Evolutionary conservation across 1,284 basidiomycete species (phyloP), one percentile per base, ranked within the genome.

Genomic region (Ceraceosorus bombacis): DNA sequence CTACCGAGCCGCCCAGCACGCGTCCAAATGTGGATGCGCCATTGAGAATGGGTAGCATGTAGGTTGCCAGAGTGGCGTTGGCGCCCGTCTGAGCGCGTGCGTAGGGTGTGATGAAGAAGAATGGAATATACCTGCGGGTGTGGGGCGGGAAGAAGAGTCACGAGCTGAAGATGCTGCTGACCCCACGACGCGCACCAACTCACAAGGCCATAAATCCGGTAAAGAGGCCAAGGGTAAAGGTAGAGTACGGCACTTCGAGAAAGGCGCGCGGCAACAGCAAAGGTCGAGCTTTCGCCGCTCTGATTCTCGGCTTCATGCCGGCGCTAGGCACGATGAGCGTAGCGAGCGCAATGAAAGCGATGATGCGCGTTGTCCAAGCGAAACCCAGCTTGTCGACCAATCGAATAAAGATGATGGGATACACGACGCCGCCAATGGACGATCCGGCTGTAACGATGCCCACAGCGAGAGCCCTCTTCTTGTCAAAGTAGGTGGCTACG

Each of bases 351-450:
- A 69, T 43, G 15, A 66, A 46, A 10, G 61, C 60, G 55, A 57
- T 67, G 13, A 58, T 53, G 5, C 70, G 51, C n/a, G 70, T 49
- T 5, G 70, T 70, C 68, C 64, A 66, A 12, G 57, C 9, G 49
- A 68, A 71, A 1, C 69, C 69, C n/a, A 66, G 49, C 2, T 15
- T 13, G 12, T 57, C 38, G 10, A 71, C 58, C n/a, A 67, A 48
- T 27, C 60, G 54, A 1, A 59, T 58, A 41, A 71, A 63, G 41
- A 66, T 55, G 60, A 70, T 60, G 4, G 70, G 70, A 57, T 60
- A 70, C n/a, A 69, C 43, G 49, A 71, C 62, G 7, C 70, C 70
- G 9, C 70, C 69, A 13, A 71, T 51, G 0, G 59, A 66, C 0
- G 62, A 61, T 17, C 70, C 70, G 17, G 53, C 57, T 51, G 70